These are phyloP conservation scores for Xylariales sp. DNA, from an alignment of 2,329 filamentous ascomycete genomes.

Conservation along the genomic window DNA sequence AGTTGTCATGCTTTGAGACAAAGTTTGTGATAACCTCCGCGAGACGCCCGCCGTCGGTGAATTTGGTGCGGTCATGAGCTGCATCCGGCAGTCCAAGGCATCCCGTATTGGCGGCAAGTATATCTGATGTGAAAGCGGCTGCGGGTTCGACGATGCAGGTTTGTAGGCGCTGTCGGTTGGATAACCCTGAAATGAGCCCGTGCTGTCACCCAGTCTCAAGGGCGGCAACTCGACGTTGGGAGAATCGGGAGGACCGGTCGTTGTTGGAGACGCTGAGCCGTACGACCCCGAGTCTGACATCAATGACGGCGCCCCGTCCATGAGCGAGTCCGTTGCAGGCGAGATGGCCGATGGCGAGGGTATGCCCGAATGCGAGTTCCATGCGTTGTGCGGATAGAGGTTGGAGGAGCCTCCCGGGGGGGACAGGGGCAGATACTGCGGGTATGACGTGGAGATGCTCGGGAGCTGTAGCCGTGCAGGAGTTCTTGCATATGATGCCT, in stretches of 20 bases:
- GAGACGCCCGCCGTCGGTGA: too few relatives aligned
- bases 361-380: slow-evolving; percentile 18
- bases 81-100: slow-evolving; percentile 18
- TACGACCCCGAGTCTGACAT: slow-evolving; percentile 65
- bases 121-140: slow-evolving; percentile 4
- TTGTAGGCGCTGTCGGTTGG: too few relatives aligned
- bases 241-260: slow-evolving; percentile 30
- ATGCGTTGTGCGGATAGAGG: slow-evolving; percentile 12
- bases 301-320: slow-evolving; percentile 60
- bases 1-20: not conserved
- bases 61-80: slow-evolving; percentile 30
- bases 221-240: slow-evolving; percentile 27
- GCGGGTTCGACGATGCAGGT: too few relatives aligned
- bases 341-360: slow-evolving; percentile 42
- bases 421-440: slow-evolving; percentile 16
- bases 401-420: slow-evolving; percentile 12
- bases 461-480: slow-evolving; percentile 13
- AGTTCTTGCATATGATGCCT: slow-evolving; percentile 5
- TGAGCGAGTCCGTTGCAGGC: slow-evolving; percentile 16
- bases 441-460: slow-evolving; percentile 14
- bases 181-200: slow-evolving; percentile 7
- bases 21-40: not conserved
- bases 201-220: slow-evolving; percentile 15
- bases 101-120: slow-evolving; percentile 24
- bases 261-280: slow-evolving; percentile 54